phyloP scores from a whole-genome alignment of 345 rosid species.

The Luvunga scandens region DNA sequence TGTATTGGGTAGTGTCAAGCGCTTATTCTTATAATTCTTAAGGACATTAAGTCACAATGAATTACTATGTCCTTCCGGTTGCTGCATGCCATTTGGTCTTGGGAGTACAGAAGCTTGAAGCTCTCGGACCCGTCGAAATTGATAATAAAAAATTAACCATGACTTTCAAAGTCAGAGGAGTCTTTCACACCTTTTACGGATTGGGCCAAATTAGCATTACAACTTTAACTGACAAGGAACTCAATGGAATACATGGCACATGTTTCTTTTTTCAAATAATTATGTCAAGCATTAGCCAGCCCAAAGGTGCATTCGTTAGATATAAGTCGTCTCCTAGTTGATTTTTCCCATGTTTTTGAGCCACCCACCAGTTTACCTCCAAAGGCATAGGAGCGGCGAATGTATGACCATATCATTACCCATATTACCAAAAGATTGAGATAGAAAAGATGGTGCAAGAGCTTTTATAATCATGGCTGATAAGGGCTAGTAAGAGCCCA shows the following conservation, averaged over 20 bases:
- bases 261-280: too few species aligned
- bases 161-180: not conserved
- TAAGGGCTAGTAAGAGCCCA: not conserved
- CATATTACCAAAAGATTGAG: not conserved
- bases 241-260: not conserved
- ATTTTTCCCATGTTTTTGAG: not conserved
- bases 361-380: not conserved
- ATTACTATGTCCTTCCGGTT: accelerated
- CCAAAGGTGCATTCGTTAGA: not conserved
- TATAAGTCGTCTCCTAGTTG: not conserved
- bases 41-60: not conserved
- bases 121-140: not conserved
- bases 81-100: too few species aligned
- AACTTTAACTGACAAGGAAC: not conserved
- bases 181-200: too few species aligned
- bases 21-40: too few species aligned
- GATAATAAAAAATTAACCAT: not conserved
- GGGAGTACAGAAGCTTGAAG: not conserved
- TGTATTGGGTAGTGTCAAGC: not conserved
- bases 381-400: not conserved
- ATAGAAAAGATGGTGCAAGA: not conserved
- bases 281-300: not conserved
- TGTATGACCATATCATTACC: not conserved
- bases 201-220: not conserved
- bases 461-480: not conserved